Conservation (phyloP, 2,329 filamentous ascomycete genomes). For the Paradendryphiella salina region DNA sequence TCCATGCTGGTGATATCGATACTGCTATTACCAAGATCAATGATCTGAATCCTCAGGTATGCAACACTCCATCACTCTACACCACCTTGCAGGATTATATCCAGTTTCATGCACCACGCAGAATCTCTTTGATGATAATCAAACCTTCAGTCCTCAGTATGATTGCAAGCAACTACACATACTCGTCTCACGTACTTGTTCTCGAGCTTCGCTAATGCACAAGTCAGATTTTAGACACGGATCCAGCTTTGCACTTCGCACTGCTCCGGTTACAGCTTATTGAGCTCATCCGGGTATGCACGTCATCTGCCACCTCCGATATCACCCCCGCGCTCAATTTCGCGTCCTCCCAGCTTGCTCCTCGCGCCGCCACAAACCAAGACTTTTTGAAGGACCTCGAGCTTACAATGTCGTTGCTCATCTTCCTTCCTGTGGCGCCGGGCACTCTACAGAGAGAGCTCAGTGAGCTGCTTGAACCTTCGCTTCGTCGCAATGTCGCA, state of each 20-base stretch:
- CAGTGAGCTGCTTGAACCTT: constrained; percentile 74
- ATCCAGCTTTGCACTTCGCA: constrained; percentile 84
- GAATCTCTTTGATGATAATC: constrained; percentile 89
- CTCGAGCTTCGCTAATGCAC: constrained; percentile 28
- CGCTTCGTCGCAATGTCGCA: constrained; percentile 80
- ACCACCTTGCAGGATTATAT: constrained; percentile 81
- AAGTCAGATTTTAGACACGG: constrained; percentile 77
- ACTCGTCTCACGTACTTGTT: constrained; percentile 12
- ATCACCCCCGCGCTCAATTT: constrained; percentile 82
- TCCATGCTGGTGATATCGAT: constrained; percentile 84
- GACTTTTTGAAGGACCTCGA: constrained; percentile 87
- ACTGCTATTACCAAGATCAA: constrained; percentile 85
- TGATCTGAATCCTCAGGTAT: constrained; percentile 86
- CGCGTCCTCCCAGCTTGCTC: constrained; percentile 82
- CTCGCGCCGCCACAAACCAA: constrained; percentile 78
- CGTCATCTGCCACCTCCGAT: constrained; percentile 66
- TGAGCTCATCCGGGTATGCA: constrained; percentile 83
- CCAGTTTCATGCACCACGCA: constrained; percentile 99
- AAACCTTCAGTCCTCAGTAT: constrained; percentile 84
- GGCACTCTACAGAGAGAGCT: constrained; percentile 77
- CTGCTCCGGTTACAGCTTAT: constrained; percentile 89
- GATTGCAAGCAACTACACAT: constrained; percentile 52
- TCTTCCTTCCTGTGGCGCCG: constrained; percentile 67
- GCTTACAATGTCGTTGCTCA: constrained; percentile 86
- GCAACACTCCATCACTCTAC: constrained; percentile 39